Evolutionary conservation across 78 protist species (phyloP), one percentile per base, ranked within the genome.

Genomic region (Cavenderia fasciculata): DNA sequence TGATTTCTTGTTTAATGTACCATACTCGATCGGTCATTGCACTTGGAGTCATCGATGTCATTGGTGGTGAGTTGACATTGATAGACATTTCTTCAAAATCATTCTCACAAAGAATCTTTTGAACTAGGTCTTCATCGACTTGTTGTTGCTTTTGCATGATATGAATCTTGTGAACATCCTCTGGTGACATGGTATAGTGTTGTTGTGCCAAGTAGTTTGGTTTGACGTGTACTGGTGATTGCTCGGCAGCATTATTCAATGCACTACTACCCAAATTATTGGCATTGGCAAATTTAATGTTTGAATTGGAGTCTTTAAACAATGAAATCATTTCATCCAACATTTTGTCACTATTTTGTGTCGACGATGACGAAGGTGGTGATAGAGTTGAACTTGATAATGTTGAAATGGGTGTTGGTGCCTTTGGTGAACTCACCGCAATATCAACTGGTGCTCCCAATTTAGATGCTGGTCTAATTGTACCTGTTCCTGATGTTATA

Each of bases 321-420:
- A 38, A 27, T 56, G 59, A 12, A 7, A 82, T 82, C 90, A 82
- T 82, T 21, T 82, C 90, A 41, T 82, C 90, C n/a, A 82, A 56
- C n/a, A 82, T 19, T 36, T 61, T 33, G 19, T 77, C 87, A 10
- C 38, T 40, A 5, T 56, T 29, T 3, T 8, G 11, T 2, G 27
- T 2, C 7, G 14, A 23, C 12, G 63, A 78, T 43, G 76, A 56
- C 0, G 44, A 41, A 11, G 73, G 61, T 18, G 74, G 54, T 41
- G 41, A 44, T 11, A 77, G 21, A 16, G 89, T 75, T 14, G 68
- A 73, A 43, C 70, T 44, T 19, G 78, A 69, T 14, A 57, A 66
- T 16, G 90, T 82, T 40, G 90, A 61, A 21, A 69, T 82, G 19
- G 90, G 90, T 57, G 90, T 82, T 38, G 90, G 90, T 52, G 69